Evolutionary conservation across 2,329 filamentous ascomycete species (phyloP).

Genomic region (Sporothrix globosa): DNA sequence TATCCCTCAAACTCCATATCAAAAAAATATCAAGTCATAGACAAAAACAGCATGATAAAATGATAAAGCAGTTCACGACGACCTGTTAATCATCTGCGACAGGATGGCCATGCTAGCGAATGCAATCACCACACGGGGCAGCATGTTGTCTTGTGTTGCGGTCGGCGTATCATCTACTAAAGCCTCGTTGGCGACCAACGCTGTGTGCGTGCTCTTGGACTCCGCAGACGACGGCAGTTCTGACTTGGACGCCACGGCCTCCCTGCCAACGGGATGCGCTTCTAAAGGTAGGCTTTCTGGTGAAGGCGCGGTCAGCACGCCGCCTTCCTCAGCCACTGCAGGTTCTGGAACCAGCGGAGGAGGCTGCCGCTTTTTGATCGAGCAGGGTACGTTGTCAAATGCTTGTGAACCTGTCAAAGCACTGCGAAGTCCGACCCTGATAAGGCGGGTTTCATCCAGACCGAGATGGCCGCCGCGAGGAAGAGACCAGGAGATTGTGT

Average conservation of each 20-base stretch:
- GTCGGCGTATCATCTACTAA: neutral
- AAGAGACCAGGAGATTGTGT: constrained; percentile 27
- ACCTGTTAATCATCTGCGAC: constrained; percentile 37
- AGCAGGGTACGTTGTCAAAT: constrained; percentile 32
- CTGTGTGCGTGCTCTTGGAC: constrained; percentile 2
- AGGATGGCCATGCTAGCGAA: constrained; percentile 41
- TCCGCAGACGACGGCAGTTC: neutral
- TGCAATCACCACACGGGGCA: constrained; percentile 41
- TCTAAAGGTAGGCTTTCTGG: neutral
- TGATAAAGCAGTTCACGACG: constrained; percentile 12
- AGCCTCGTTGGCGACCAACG: neutral
- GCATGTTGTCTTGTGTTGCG: constrained; percentile 27
- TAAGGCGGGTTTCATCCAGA: constrained; percentile 39
- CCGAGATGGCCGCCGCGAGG: constrained; percentile 43
- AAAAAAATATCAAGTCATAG: constrained; percentile 11
- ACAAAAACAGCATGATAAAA: constrained; percentile 1
- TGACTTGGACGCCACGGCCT: neutral
- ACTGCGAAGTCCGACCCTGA: constrained; percentile 40
- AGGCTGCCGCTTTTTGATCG: neutral
- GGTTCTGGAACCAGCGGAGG: neutral
- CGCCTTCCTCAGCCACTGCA: constrained; percentile 3
- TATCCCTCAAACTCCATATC: neutral
- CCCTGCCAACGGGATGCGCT: neutral
- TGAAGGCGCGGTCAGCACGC: neutral
- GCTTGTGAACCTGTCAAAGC: constrained; percentile 40